phyloP scores from a whole-genome alignment of 805 yeast genomes.

The Pichia nanzhaoensis region DNA sequence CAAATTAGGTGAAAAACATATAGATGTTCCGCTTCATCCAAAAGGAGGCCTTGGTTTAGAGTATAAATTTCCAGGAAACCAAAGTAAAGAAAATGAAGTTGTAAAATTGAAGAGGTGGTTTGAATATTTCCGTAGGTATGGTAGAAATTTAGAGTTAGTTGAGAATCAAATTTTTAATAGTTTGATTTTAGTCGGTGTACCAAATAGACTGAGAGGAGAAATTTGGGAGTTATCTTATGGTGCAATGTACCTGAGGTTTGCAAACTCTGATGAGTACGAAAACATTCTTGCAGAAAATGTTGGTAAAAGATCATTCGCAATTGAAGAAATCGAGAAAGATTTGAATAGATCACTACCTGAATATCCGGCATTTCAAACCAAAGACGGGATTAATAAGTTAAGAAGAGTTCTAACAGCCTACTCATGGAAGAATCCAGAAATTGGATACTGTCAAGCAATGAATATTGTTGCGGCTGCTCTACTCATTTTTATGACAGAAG shows the following conservation, averaged over 20 bases:
- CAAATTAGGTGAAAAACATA: conserved; percentile 20
- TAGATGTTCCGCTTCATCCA: conserved; percentile 48
- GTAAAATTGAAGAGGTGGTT: conserved; percentile 90
- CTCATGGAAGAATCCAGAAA: conserved; percentile 94
- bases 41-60: conserved; percentile 80
- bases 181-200: conserved; percentile 83
- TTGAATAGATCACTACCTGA: conserved; percentile 92
- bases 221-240: conserved; percentile 93
- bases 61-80: conserved; percentile 87
- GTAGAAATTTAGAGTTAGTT: conserved; percentile 72
- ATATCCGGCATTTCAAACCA: conserved; percentile 84
- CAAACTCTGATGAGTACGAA: conserved; percentile 53
- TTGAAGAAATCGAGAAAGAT: conserved; percentile 96
- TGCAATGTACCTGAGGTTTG: conserved; percentile 66
- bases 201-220: conserved; percentile 92
- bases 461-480: conserved; percentile 82
- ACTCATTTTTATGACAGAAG: conserved; percentile 84
- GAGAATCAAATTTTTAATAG: conserved; percentile 74
- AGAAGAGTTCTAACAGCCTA: conserved; percentile 89
- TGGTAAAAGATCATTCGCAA: conserved; percentile 68
- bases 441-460: conserved; percentile 99
- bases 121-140: conserved; percentile 77
- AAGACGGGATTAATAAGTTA: conserved; percentile 77
- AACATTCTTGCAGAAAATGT: conserved; percentile 51
- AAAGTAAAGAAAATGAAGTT: conserved; percentile 46